A percentile compares a stretch with the other conserved stretches of the same genome.
phyloP scores from a whole-genome alignment of 1,139 yeast genomes.

The Yamadazyma atlantica region DNA sequence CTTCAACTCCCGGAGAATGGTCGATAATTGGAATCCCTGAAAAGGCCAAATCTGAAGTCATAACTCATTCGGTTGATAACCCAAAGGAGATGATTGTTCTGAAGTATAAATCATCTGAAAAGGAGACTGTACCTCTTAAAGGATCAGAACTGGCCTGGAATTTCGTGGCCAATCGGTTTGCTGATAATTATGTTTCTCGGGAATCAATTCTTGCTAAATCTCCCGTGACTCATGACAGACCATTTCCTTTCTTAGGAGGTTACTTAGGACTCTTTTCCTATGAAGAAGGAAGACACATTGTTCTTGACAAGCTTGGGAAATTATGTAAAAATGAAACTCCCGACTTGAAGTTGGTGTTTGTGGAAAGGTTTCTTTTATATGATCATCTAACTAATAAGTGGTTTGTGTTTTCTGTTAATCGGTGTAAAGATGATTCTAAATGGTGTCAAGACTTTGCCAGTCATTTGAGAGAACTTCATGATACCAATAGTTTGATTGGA shows the following conservation, averaged over 20 bases:
- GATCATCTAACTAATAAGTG: slow-evolving; percentile 50
- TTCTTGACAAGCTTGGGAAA: slow-evolving; percentile 30
- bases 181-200: slow-evolving; percentile 22
- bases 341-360: slow-evolving; percentile 71
- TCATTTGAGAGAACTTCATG: slow-evolving; percentile 11
- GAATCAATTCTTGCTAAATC: slow-evolving; percentile 17
- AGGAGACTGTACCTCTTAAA: slow-evolving; percentile 10
- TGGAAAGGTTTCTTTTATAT: slow-evolving; percentile 63
- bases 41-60: slow-evolving; percentile 48
- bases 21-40: slow-evolving; percentile 79
- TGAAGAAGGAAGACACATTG: slow-evolving; percentile 68
- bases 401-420: slow-evolving; percentile 54
- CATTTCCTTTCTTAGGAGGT: slow-evolving; percentile 85
- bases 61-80: slow-evolving; percentile 63
- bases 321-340: slow-evolving; percentile 44
- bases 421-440: slow-evolving; percentile 21
- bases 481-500: slow-evolving; percentile 12
- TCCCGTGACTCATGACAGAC: slow-evolving; percentile 17
- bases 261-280: slow-evolving; percentile 81
- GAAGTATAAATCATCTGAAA: slow-evolving; percentile 13
- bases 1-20: slow-evolving; percentile 82
- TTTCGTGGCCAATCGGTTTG: slow-evolving; percentile 23
- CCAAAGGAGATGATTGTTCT: slow-evolving; percentile 21
- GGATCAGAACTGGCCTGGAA: slow-evolving; percentile 21
- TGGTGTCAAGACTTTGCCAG: slow-evolving; percentile 34